Percentiles rank a stretch among this genome's conserved stretches.
Evolutionary conservation across 257 asterid genomes (phyloP).

Genomic region (Phtheirospermum japonicum): DNA sequence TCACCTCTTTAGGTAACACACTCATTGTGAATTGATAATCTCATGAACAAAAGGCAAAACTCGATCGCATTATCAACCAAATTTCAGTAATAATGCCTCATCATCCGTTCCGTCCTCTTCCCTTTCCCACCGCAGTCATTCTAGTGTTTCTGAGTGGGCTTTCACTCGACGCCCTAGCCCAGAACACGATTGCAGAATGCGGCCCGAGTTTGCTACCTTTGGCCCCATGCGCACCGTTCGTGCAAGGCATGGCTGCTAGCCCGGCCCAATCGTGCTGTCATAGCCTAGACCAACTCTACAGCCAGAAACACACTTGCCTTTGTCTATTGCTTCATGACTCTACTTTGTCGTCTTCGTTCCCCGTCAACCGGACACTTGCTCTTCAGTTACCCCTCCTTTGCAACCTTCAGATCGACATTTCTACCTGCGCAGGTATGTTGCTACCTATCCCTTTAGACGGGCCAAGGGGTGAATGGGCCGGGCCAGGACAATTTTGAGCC

Average conservation of each 20-base stretch:
- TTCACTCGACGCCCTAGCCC: constrained; percentile 28
- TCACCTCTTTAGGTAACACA: constrained; percentile 25
- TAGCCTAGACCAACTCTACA: constrained; percentile 42
- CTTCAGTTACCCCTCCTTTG: constrained; percentile 66
- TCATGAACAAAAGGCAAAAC: constrained; percentile 3
- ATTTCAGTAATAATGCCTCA: constrained; percentile 22
- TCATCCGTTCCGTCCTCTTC: not conserved
- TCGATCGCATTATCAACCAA: constrained; percentile 15
- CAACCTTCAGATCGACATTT: constrained; percentile 33
- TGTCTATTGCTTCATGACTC: constrained; percentile 54
- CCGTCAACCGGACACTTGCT: constrained; percentile 60
- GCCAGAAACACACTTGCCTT: constrained; percentile 42
- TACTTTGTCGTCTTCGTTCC: constrained; percentile 32
- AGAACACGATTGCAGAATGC: constrained; percentile 40
- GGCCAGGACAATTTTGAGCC: too few relatives aligned
- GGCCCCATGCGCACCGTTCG: constrained; percentile 59
- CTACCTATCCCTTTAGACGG: too few relatives aligned
- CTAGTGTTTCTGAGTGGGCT: constrained; percentile 21
- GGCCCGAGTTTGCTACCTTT: constrained; percentile 43
- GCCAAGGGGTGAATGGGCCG: too few relatives aligned
- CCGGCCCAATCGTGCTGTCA: constrained; percentile 55
- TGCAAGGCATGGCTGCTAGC: constrained; percentile 44
- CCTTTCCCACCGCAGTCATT: not conserved
- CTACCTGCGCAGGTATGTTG: constrained; percentile 50
- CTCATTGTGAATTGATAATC: not conserved